phyloP scores from a whole-genome alignment of 2,329 filamentous ascomycete species.

The Cryphonectria nitschkei region DNA sequence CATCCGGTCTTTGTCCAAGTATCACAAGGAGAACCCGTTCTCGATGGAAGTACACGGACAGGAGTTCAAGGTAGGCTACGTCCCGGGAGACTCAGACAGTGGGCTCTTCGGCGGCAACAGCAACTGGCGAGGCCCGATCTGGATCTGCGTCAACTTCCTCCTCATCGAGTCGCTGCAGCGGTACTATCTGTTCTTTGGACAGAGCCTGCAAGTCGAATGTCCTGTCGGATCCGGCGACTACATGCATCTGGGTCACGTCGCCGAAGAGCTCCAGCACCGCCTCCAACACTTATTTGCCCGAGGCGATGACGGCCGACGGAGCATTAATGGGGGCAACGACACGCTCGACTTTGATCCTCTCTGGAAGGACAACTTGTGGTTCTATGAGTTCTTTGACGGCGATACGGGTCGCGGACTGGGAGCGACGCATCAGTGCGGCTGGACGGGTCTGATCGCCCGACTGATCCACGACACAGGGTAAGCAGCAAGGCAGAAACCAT shows the following conservation, averaged over 20 bases:
- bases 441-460: slow-evolving; percentile 93
- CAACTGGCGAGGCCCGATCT: slow-evolving; percentile 96
- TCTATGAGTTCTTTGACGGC: slow-evolving; percentile 96
- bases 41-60: slow-evolving; percentile 97
- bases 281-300: slow-evolving; percentile 89
- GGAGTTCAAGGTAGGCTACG: slow-evolving; percentile 83
- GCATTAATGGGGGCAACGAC: slow-evolving; percentile 84
- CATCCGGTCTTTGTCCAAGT: slow-evolving; percentile 89
- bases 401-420: slow-evolving; percentile 88
- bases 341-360: slow-evolving; percentile 87
- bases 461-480: slow-evolving; percentile 98
- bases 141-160: slow-evolving; percentile 95
- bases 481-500: slow-evolving; percentile 39
- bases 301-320: slow-evolving; percentile 82
- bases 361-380: slow-evolving; percentile 95
- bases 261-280: slow-evolving; percentile 92
- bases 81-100: slow-evolving; percentile 95
- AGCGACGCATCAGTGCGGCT: slow-evolving; percentile 92
- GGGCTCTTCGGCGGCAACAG: slow-evolving; percentile 96
- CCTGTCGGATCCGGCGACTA: slow-evolving; percentile 90
- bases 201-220: slow-evolving; percentile 86
- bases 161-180: slow-evolving; percentile 92
- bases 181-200: slow-evolving; percentile 96
- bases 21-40: slow-evolving; percentile 86
- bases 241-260: slow-evolving; percentile 94